Evolutionary conservation across 495 filamentous ascomycete species (phyloP).

Genomic region (Daldinia grandis): DNA sequence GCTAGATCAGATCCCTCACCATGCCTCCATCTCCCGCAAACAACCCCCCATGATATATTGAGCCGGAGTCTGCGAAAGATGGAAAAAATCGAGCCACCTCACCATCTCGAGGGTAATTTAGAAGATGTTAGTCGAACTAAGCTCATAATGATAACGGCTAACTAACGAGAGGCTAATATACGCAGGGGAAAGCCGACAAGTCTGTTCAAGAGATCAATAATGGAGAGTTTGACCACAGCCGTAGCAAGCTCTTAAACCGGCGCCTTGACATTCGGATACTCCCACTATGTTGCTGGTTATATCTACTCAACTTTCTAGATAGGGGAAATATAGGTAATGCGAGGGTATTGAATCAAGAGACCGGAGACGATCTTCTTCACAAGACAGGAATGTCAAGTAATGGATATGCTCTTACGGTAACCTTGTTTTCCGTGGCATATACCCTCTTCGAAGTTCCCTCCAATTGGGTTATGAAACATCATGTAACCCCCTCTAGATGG

Average conservation of each 20-base stretch:
- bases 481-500: conserved; percentile 34
- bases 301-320: conserved; percentile 86
- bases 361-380: conserved; percentile 33
- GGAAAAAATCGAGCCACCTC: conserved; percentile 27
- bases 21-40: background rate
- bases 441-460: conserved; percentile 36
- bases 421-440: conserved; percentile 76
- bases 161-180: background rate
- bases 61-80: conserved; percentile 12
- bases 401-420: conserved; percentile 54
- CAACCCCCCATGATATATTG: background rate
- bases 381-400: conserved; percentile 31
- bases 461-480: conserved; percentile 39
- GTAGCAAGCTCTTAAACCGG: conserved; percentile 26
- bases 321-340: conserved; percentile 87
- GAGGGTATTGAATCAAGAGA: conserved; percentile 60
- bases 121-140: conserved; percentile 11
- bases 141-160: background rate
- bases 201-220: conserved; percentile 1
- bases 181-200: conserved; percentile 3
- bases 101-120: conserved; percentile 16
- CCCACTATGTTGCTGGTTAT: conserved; percentile 67
- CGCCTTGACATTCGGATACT: conserved; percentile 50
- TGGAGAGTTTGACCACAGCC: conserved; percentile 26
- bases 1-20: background rate